Percentiles rank a stretch among this genome's conserved stretches.
Conservation (phyloP, 148 eudicot genomes). For the Agrostemma githago region DNA sequence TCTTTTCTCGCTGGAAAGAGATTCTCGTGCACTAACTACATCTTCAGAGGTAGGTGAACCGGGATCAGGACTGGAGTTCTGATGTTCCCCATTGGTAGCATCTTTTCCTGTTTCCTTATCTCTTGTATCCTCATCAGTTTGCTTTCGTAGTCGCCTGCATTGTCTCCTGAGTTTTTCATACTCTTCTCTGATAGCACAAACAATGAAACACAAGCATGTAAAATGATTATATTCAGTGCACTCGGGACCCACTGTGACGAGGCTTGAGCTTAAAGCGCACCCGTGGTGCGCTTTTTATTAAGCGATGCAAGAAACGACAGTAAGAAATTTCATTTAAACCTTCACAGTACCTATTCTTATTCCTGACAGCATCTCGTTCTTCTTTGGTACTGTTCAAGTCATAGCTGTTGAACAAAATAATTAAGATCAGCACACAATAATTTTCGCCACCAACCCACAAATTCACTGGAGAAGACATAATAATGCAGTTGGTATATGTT, state of each 20-base stretch:
- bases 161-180: slow-evolving; percentile 76
- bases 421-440: not conserved
- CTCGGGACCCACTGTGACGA: not conserved
- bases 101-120: slow-evolving; percentile 34
- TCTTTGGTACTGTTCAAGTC: slow-evolving; percentile 67
- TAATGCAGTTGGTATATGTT: not conserved
- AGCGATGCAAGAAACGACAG: not conserved
- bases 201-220: not conserved
- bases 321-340: not conserved
- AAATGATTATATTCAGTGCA: not conserved
- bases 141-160: slow-evolving; percentile 55
- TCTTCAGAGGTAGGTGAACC: slow-evolving; percentile 74
- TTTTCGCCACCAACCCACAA: not conserved
- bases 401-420: slow-evolving; percentile 48
- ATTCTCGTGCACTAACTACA: slow-evolving; percentile 70
- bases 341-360: slow-evolving; percentile 56
- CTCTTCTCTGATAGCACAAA: slow-evolving; percentile 58
- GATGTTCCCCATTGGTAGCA: slow-evolving; percentile 36
- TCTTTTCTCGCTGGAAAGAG: slow-evolving; percentile 69
- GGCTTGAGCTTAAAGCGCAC: not conserved
- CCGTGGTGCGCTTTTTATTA: not conserved
- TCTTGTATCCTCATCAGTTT: slow-evolving; percentile 27
- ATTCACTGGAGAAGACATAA: not conserved
- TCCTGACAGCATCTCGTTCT: slow-evolving; percentile 60
- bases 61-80: slow-evolving; percentile 28